Base-by-base conservation (phyloP, 768 basidiomycete species). In the Guyanaporus albipodus region DNA sequence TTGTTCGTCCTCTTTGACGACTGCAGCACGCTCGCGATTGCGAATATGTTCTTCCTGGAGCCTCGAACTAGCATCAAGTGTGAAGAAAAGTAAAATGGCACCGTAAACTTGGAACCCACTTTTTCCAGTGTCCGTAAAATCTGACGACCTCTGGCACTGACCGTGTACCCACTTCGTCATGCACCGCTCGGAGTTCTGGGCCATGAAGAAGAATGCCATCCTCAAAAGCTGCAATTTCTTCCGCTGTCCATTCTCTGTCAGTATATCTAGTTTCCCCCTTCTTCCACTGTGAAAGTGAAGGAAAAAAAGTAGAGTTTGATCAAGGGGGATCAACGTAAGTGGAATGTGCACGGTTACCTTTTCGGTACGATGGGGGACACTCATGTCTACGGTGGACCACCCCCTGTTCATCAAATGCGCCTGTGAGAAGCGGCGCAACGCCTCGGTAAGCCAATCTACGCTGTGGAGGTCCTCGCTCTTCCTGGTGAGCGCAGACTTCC, bases 101-200 rank as follows among this genome's bases (percentile, higher is more conserved):
- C 36, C 21, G 19, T 22, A 46, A 36, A 21, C 50, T 36, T 17
- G 6, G 12, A 17, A 53, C 67, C 31, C 57, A 89, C 90, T 78
- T 87, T 72, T 92, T 92, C 90, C 90, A 92, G 50, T 79, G 83
- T 4, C 82, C 85, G 56, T 88, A 92, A 66, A 83, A 91, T 15
- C 88, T 79, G 23, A 92, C 89, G 6, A 91, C 79, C 58, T 92
- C 91, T 23, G 78, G 72, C 59, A 90, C 76, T 1, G 82, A 72
- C 46, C 89, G 73, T 3, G 82, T 78, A 19, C 74, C 75, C 34
- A 92, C 75, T 59, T 90, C 87, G 23, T 88, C 85, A 40, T 82
- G 73, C 21, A 91, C 85, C 5, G 79, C 77, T 32, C 87, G 82
- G 42, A 92, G 80, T 60, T 92, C 90, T 11, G 88, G 84, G 24